Percentiles rank a stretch among this genome's conserved stretches.
phyloP scores from a whole-genome alignment of 345 rosid species.

The Combretum micranthum region DNA sequence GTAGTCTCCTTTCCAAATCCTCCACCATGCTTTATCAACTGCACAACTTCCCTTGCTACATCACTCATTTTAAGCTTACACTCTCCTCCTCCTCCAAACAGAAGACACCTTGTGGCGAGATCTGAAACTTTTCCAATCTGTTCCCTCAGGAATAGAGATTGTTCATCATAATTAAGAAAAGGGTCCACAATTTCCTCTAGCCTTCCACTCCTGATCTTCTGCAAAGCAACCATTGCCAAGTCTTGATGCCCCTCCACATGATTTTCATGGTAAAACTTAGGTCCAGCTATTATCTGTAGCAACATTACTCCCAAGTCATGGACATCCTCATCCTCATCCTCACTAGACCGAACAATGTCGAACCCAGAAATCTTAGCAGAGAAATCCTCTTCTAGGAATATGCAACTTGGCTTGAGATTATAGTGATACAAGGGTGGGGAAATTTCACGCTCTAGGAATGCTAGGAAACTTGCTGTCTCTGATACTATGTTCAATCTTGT shows the following conservation, averaged over 20 bases:
- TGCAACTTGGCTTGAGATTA: conserved; percentile 40
- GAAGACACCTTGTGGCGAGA: conserved; percentile 62
- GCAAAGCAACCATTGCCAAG: conserved; percentile 22
- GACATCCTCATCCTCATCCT: conserved; percentile 22
- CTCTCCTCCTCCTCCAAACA: conserved; percentile 76
- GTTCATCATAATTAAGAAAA: conserved; percentile 56
- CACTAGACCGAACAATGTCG: conserved; percentile 21
- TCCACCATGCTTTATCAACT: conserved; percentile 39
- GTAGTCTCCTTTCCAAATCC: conserved; percentile 37
- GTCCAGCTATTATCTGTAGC: conserved; percentile 65
- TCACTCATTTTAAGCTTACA: conserved; percentile 58
- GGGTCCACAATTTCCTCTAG: conserved; percentile 73
- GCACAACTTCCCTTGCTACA: conserved; percentile 65
- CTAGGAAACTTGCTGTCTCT: conserved; percentile 57
- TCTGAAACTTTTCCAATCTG: conserved; percentile 71
- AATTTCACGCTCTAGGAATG: conserved; percentile 55
- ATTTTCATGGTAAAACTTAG: conserved; percentile 7
- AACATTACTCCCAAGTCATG: conserved; percentile 60
- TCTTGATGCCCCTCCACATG: conserved; percentile 16
- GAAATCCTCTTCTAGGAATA: conserved; percentile 51
- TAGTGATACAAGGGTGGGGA: conserved; percentile 63
- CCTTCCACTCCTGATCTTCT: conserved; percentile 51
- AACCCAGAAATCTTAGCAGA: conserved; percentile 65
- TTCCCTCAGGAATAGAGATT: conserved; percentile 33
- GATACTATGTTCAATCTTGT: conserved; percentile 55